Evolutionary conservation across 139 green algal genomes (phyloP).

Genomic region (Yamagishiella unicocca): DNA sequence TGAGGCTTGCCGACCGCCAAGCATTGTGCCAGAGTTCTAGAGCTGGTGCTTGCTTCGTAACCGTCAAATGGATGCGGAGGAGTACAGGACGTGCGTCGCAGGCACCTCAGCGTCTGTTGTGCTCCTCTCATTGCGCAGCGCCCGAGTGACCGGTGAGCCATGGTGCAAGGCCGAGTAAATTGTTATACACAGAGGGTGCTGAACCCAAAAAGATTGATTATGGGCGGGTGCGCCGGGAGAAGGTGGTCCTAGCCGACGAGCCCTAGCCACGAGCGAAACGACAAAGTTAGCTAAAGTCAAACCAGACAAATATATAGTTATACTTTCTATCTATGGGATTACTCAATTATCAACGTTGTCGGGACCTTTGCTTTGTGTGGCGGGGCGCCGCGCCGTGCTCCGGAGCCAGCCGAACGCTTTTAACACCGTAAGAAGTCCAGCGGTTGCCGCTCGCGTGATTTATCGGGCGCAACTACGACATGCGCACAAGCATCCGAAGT

Average conservation of each 20-base stretch:
- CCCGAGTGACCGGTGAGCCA: constrained; percentile 16
- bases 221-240: too few relatives aligned
- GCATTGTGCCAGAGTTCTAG: neutral
- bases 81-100: neutral
- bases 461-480: too few relatives aligned
- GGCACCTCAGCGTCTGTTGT: neutral
- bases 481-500: too few relatives aligned
- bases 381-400: too few relatives aligned
- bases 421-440: too few relatives aligned
- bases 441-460: too few relatives aligned
- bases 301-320: too few relatives aligned
- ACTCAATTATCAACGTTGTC: too few relatives aligned
- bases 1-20: neutral
- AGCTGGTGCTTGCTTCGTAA: constrained; percentile 1
- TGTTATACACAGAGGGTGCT: neutral
- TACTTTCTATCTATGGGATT: too few relatives aligned
- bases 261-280: constrained; percentile 21
- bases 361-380: too few relatives aligned
- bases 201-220: neutral
- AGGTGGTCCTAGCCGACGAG: neutral
- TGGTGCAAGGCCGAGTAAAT: neutral
- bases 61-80: neutral
- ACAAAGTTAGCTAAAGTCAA: too few relatives aligned
- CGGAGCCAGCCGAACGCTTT: too few relatives aligned
- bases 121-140: constrained; percentile 14